phyloP scores from a whole-genome alignment of 257 asterid species.

The Ligustrum vulgare region DNA sequence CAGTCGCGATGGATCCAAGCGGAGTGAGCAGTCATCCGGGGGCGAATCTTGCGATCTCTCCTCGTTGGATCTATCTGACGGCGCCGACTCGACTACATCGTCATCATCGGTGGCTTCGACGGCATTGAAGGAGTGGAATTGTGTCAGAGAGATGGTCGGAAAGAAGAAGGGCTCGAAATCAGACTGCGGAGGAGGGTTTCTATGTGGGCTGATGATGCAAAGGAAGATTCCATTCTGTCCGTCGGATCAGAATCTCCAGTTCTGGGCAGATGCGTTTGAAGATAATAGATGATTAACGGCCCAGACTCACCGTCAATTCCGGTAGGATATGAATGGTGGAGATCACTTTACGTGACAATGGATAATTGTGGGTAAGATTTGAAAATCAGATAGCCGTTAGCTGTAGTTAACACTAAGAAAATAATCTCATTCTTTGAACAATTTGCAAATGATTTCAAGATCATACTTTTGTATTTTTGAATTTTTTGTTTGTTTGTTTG shows the following conservation, averaged over 20 bases:
- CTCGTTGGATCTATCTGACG: constrained; percentile 47
- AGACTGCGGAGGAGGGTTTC: constrained; percentile 47
- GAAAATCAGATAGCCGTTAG: constrained; percentile 22
- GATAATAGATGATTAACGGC: constrained; percentile 41
- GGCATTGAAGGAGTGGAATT: constrained; percentile 69
- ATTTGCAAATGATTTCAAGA: background rate
- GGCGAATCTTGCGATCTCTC: constrained; percentile 65
- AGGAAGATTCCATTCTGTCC: constrained; percentile 58
- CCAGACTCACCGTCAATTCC: constrained; percentile 9
- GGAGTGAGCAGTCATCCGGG: constrained; percentile 60
- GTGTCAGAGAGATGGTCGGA: constrained; percentile 54
- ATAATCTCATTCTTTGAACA: background rate
- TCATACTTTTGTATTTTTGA: background rate
- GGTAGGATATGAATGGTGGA: constrained; percentile 10
- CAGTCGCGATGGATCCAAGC: constrained; percentile 62
- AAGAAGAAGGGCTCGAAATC: constrained; percentile 47
- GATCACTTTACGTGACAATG: constrained; percentile 3
- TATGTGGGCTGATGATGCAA: constrained; percentile 70
- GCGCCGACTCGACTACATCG: constrained; percentile 64
- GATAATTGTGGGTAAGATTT: background rate
- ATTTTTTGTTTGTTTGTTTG: background rate
- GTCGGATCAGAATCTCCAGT: constrained; percentile 55
- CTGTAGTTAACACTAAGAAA: background rate
- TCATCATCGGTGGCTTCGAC: constrained; percentile 61
- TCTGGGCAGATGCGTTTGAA: constrained; percentile 47